phyloP scores from a whole-genome alignment of 2,329 filamentous ascomycete genomes.

The Penicillium sp. region DNA sequence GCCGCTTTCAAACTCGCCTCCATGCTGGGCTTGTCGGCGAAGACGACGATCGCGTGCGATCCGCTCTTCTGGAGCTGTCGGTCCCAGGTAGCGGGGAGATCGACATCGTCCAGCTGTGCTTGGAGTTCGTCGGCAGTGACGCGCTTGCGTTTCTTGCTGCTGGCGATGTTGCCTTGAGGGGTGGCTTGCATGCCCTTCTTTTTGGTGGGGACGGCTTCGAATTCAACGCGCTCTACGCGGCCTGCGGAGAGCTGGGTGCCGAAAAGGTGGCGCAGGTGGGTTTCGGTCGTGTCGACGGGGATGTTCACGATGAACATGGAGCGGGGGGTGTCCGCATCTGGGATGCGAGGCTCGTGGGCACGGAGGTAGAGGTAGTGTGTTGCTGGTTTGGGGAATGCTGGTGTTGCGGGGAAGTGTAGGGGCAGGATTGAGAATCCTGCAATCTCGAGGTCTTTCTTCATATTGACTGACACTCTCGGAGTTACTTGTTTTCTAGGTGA shows the following conservation, averaged over 20 bases:
- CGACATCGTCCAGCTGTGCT: constrained; percentile 50
- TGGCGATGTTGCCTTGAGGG: too few relatives aligned
- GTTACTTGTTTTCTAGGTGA: too few relatives aligned
- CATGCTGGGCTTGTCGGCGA: constrained; percentile 74
- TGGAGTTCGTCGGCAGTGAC: constrained; percentile 43
- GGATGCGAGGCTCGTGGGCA: constrained; percentile 68
- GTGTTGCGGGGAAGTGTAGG: constrained; percentile 54
- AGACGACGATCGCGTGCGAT: constrained; percentile 67
- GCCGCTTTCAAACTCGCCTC: constrained; percentile 68
- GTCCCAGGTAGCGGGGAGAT: constrained; percentile 65
- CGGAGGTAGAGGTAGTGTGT: constrained; percentile 82
- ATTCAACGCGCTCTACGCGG: constrained; percentile 66
- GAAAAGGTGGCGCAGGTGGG: constrained; percentile 69
- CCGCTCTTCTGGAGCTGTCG: constrained; percentile 62
- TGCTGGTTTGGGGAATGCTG: constrained; percentile 53
- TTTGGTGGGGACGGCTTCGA: constrained; percentile 50
- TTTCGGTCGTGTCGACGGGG: constrained; percentile 71
- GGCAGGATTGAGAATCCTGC: constrained; percentile 62
- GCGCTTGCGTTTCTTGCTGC: constrained; percentile 46
- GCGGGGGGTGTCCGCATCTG: constrained; percentile 62
- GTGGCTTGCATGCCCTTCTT: too few relatives aligned
- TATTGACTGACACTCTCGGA: too few relatives aligned
- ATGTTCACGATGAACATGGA: constrained; percentile 87
- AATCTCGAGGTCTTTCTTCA: constrained; percentile 38
- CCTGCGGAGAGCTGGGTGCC: constrained; percentile 64